Evolutionary conservation across 176 grass and related monocot genomes (phyloP), one percentile per base, ranked within the genome.

Genomic region (Oryza glaberrima): DNA sequence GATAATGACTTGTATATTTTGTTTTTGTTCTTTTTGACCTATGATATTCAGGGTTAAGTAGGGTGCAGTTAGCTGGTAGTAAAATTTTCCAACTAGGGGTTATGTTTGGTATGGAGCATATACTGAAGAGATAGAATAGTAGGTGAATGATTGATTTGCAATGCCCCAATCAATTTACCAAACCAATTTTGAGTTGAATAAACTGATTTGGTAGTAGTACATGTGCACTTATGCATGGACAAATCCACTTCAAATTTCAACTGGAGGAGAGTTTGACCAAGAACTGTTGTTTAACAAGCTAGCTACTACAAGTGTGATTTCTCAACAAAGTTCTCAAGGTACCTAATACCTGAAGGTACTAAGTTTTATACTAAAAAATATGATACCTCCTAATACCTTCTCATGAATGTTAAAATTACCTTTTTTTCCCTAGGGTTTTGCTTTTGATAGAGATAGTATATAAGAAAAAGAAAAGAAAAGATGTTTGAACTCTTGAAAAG

Each of bases 161-260:
- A 63, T 63, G 9, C 20, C n/a, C 58, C 58, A 63, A 75, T 34
- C 4, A 30, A 48, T 47, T 48, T 25, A 8, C 70, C 43, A 73
- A 48, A 44, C 15, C 70, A 73, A 74, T 30, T 73, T 26, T 28
- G 9, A 19, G 72, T 34, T 52, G 47, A 75, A 11, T 47, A 75
- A 75, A 54, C 47, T 10, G 30, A 14, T 75, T 75, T 11, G 46
- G 73, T 54, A 54, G 28, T 17, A 46, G 4, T 26, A 54, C 28
- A 20, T 52, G 47, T 54, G 72, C 48, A 19, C 52, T 75, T 54
- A 75, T 75, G 47, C 26, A 54, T 9, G 73, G 47, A 54, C 52
- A 54, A 12, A 75, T 75, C 72, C 10, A 34, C 25, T 19, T 26
- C 49, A 32, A n/a, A 4, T 61, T 61, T 22, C 45, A 52, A 11